Evolutionary conservation across 257 asterid species (phyloP).

Genomic region (Solanum medicagineum): DNA sequence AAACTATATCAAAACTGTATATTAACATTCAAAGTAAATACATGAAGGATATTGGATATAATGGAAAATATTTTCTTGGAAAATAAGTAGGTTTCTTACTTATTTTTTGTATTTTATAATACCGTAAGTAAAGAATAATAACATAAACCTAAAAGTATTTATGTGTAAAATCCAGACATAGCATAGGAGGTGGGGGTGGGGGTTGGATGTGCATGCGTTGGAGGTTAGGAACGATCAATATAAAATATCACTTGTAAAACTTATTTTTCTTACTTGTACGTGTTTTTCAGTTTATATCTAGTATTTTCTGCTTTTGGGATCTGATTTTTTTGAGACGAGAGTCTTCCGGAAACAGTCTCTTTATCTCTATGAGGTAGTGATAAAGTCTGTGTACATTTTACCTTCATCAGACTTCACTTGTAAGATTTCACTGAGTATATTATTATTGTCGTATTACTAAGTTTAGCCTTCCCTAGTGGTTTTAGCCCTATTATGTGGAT

Average conservation of each 20-base stretch:
- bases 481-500: background rate
- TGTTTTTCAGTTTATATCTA: too few relatives aligned
- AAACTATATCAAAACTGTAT: background rate
- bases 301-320: too few relatives aligned
- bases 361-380: too few relatives aligned
- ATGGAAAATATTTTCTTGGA: background rate
- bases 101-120: background rate
- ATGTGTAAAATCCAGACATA: background rate
- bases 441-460: too few relatives aligned
- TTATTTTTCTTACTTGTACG: background rate
- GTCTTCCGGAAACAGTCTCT: too few relatives aligned
- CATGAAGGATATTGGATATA: background rate
- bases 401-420: too few relatives aligned
- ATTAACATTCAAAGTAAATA: background rate
- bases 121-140: background rate
- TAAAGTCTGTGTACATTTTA: too few relatives aligned
- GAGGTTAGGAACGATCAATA: fast-evolving
- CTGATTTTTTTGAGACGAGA: too few relatives aligned
- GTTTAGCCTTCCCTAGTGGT: background rate
- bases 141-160: background rate
- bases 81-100: background rate
- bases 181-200: background rate
- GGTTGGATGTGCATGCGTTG: too few relatives aligned
- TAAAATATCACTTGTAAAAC: background rate
- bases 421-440: too few relatives aligned